phyloP scores from a whole-genome alignment of 306 rosid species.

The Myrica gale region DNA sequence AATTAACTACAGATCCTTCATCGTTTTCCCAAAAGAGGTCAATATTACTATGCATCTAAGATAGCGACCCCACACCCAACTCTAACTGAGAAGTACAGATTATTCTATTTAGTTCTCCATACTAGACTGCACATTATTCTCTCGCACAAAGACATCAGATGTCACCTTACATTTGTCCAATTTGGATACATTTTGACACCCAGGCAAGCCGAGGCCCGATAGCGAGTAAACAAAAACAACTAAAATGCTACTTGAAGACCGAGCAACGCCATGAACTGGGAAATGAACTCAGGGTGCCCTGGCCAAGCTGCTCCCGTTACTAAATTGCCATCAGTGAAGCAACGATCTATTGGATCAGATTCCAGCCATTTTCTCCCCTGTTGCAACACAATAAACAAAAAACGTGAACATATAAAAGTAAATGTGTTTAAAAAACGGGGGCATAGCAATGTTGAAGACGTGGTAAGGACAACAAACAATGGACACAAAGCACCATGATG shows the following conservation, averaged over 20 bases:
- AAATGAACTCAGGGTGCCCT: constrained; percentile 79
- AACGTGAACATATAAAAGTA: not conserved
- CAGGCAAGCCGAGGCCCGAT: not conserved
- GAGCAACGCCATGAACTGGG: constrained; percentile 75
- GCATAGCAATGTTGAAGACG: not conserved
- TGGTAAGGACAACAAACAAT: not conserved
- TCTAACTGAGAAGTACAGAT: not conserved
- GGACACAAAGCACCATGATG: not conserved
- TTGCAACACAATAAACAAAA: not conserved
- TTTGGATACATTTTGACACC: not conserved
- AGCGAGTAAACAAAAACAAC: constrained; percentile 3
- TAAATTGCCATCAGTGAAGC: constrained; percentile 80
- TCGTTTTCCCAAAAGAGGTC: not conserved
- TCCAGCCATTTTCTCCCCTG: constrained; percentile 94
- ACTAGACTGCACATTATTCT: not conserved
- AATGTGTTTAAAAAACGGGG: not conserved
- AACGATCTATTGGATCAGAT: constrained; percentile 76
- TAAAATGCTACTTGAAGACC: constrained; percentile 58
- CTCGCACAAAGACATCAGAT: not conserved
- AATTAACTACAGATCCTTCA: not conserved
- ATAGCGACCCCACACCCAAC: too few relatives aligned
- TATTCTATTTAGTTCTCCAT: too few relatives aligned
- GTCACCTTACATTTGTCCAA: not conserved
- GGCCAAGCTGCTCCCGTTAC: constrained; percentile 93
- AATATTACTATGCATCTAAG: not conserved